Percentiles rank a stretch among this genome's conserved stretches.
Evolutionary conservation across 129 eudicot species (phyloP).

Genomic region (Flaveria sonorensis): DNA sequence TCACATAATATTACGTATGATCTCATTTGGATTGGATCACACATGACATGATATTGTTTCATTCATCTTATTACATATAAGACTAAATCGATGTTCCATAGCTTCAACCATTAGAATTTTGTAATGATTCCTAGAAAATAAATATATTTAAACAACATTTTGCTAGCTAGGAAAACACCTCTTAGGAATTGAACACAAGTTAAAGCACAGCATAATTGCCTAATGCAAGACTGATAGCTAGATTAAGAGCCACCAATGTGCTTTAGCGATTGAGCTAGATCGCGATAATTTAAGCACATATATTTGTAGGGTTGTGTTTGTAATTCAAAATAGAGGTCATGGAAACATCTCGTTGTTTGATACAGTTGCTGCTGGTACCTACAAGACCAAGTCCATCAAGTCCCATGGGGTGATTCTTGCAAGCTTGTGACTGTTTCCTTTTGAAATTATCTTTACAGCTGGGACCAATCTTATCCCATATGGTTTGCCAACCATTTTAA

Average conservation of each 20-base stretch:
- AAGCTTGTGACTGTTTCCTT: slow-evolving; percentile 37
- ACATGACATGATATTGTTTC: slow-evolving; percentile 18
- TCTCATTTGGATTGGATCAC: slow-evolving; percentile 37
- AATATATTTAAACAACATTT: neutral
- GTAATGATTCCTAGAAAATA: neutral
- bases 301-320: slow-evolving; percentile 20
- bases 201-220: neutral
- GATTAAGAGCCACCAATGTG: neutral
- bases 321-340: slow-evolving; percentile 4
- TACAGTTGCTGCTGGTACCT: slow-evolving; percentile 26
- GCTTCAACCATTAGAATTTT: neutral
- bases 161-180: neutral
- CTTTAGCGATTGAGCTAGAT: neutral
- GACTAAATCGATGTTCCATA: neutral
- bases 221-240: too few relatives aligned
- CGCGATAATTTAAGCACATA: neutral
- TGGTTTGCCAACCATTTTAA: slow-evolving; percentile 27
- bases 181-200: neutral
- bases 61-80: neutral
- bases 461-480: slow-evolving; percentile 41
- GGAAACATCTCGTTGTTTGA: slow-evolving; percentile 28
- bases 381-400: slow-evolving; percentile 34
- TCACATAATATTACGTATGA: slow-evolving; percentile 43
- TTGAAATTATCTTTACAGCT: slow-evolving; percentile 29
- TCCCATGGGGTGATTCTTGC: slow-evolving; percentile 18